These are phyloP conservation scores for Hirsutella minnesotensis DNA, from an alignment of 2,329 filamentous ascomycete species.

Conservation along the genomic window DNA sequence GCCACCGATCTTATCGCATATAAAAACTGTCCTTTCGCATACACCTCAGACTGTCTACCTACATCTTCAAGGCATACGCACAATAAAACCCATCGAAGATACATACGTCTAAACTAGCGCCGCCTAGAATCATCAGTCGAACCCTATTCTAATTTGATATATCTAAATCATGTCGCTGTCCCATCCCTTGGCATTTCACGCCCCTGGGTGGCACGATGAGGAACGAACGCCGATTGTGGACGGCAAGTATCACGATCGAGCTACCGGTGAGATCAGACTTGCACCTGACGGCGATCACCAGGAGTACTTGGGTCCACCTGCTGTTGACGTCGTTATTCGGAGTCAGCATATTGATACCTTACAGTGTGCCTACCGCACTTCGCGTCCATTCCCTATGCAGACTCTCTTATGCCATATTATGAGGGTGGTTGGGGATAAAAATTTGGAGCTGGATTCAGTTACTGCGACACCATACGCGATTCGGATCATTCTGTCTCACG, in stretches of 20 bases:
- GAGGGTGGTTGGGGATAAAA: conserved; percentile 4
- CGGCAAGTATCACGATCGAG: conserved; percentile 7
- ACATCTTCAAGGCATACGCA: too few relatives aligned
- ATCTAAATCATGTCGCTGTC: too few relatives aligned
- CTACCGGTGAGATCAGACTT: conserved; percentile 6
- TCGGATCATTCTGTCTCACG: conserved; percentile 3
- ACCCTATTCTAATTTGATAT: too few relatives aligned
- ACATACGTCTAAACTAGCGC: too few relatives aligned
- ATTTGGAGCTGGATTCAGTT: conserved; percentile 6
- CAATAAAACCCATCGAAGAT: too few relatives aligned
- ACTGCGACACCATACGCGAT: conserved; percentile 7
- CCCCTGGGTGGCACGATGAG: conserved; percentile 5
- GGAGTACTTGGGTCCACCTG: conserved; percentile 5
- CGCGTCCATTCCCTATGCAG: conserved; percentile 5
- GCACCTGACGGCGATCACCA: not conserved
- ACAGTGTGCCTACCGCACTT: conserved; percentile 1
- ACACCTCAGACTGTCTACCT: too few relatives aligned
- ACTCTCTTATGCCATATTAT: conserved; percentile 6
- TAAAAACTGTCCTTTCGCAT: too few relatives aligned
- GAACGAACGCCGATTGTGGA: conserved; percentile 5
- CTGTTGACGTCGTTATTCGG: conserved; percentile 5
- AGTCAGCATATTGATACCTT: conserved; percentile 2
- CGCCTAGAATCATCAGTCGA: too few relatives aligned
- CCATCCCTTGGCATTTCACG: conserved; percentile 5
- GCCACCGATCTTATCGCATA: too few relatives aligned